Evolutionary conservation across 345 rosid species (phyloP), one percentile per base, ranked within the genome.

Genomic region (Citrus australasica): DNA sequence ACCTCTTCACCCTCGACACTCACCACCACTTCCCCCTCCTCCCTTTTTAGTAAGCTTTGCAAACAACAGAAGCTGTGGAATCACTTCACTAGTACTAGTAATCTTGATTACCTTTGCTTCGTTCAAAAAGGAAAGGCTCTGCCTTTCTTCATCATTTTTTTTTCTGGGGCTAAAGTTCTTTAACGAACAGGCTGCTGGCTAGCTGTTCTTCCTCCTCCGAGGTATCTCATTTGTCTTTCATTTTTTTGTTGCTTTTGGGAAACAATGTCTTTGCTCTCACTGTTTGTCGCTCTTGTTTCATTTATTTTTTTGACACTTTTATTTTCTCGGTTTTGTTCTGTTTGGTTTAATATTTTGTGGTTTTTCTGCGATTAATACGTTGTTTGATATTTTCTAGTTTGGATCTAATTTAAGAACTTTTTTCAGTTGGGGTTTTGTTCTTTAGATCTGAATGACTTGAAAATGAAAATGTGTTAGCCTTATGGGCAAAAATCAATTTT

Each of bases 381-480:
- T 13, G 17, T 56, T 42, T 1, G 19, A 63, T 42, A 40, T 30
- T 22, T 7, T 71, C 1, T 17, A 59, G 30, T 81, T 80, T 76
- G 87, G 90, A 88, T 88, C 90, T 84, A 83, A 71, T 63, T 73
- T 61, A 27, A 67, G 37, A 68, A 75, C 68, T 51, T 64, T 65
- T 33, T 24, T 33, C 22, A 24, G 58, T 61, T 51, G 6, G 73
- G 69, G 73, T 64, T 80, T 67, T 51, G 48, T 59, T 69, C 66
- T 79, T 78, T 85, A 83, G 89, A 87, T 87, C 89, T 81, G 84
- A 38, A 67, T 62, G 68, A 71, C 53, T 80, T 69, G 68, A 19
- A 38, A 58, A 53, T 67, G 75, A 9, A 38, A 63, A 53, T 67
- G 75, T 37, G 32, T 24, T 40, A 59, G 75, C 22, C 72, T 75